These are phyloP conservation scores for Entomortierella lignicola DNA, from an alignment of 192 early-diverging fungal genomes.

Conservation along the genomic window DNA sequence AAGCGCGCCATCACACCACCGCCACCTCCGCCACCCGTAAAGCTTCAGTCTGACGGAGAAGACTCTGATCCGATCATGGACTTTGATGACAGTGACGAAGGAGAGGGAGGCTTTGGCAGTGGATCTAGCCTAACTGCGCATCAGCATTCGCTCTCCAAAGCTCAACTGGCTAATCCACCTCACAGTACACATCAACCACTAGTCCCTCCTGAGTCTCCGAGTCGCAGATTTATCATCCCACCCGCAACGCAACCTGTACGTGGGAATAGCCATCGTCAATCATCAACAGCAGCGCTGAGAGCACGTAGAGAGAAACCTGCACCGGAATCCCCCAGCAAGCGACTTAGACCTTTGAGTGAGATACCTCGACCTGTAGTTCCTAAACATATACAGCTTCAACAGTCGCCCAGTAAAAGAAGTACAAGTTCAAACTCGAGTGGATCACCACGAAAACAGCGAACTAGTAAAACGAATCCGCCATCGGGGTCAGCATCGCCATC, in stretches of 20 bases:
- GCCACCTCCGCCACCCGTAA: neutral
- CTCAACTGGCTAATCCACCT: neutral
- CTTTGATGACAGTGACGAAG: conserved; percentile 15
- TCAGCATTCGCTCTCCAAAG: neutral
- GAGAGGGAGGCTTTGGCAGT: neutral
- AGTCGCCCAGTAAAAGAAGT: conserved; percentile 7
- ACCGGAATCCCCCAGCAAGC: conserved; percentile 11
- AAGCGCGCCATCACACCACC: neutral
- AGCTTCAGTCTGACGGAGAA: neutral
- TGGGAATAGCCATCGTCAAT: neutral
- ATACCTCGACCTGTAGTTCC: conserved; percentile 4
- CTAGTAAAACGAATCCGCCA: neutral
- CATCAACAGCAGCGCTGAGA: neutral
- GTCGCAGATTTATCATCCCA: conserved; percentile 13
- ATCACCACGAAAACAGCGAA: conserved; percentile 4
- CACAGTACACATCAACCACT: neutral
- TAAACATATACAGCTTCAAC: neutral
- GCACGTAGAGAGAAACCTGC: neutral
- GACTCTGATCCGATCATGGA: conserved; percentile 25
- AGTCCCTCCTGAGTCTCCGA: conserved; percentile 1
- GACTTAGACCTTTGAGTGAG: conserved; percentile 19
- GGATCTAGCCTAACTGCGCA: neutral
- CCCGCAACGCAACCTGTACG: neutral
- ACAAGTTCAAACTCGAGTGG: neutral
- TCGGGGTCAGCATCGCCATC: neutral